Percentiles rank a stretch among this genome's conserved stretches.
These are phyloP conservation scores for Oryza meridionalis DNA, from an alignment of 176 grass and related monocot species.

Conservation along the genomic window DNA sequence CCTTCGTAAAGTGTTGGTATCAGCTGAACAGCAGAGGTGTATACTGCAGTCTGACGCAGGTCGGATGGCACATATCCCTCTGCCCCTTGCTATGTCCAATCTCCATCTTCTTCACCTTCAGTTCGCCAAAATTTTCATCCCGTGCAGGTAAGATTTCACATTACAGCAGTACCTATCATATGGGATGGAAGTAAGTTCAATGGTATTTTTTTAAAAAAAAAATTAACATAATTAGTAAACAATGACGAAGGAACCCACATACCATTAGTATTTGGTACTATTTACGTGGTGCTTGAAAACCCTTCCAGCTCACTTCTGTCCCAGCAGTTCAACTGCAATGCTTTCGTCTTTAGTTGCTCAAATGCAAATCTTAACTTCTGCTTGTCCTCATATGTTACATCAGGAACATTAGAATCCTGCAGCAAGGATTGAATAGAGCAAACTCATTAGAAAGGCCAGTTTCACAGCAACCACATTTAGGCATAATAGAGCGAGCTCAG, in stretches of 20 bases:
- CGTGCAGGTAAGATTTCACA: neutral
- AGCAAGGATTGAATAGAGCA: slow-evolving; percentile 6
- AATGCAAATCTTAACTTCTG: slow-evolving; percentile 52
- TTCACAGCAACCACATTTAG: slow-evolving; percentile 27
- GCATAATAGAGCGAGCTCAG: slow-evolving; percentile 14
- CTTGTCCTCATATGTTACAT: slow-evolving; percentile 48
- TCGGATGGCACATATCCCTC: neutral
- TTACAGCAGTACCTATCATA: slow-evolving; percentile 2
- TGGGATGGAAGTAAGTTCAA: neutral
- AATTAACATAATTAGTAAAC: neutral
- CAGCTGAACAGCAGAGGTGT: neutral
- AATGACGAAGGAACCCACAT: slow-evolving; percentile 14
- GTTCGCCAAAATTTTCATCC: neutral
- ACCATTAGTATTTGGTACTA: slow-evolving; percentile 19
- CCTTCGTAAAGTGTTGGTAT: neutral
- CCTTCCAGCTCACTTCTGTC: slow-evolving; percentile 40
- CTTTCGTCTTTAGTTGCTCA: slow-evolving; percentile 61
- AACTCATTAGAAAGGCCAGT: neutral
- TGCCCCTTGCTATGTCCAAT: neutral
- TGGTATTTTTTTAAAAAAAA: neutral
- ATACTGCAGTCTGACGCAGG: neutral
- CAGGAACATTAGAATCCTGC: slow-evolving; percentile 43
- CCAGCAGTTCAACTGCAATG: slow-evolving; percentile 54
- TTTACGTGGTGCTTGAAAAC: slow-evolving; percentile 28
- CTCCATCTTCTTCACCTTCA: slow-evolving; percentile 19